These are phyloP conservation scores for Lyophyllum atratum DNA, from an alignment of 768 basidiomycete genomes.

Conservation along the genomic window DNA sequence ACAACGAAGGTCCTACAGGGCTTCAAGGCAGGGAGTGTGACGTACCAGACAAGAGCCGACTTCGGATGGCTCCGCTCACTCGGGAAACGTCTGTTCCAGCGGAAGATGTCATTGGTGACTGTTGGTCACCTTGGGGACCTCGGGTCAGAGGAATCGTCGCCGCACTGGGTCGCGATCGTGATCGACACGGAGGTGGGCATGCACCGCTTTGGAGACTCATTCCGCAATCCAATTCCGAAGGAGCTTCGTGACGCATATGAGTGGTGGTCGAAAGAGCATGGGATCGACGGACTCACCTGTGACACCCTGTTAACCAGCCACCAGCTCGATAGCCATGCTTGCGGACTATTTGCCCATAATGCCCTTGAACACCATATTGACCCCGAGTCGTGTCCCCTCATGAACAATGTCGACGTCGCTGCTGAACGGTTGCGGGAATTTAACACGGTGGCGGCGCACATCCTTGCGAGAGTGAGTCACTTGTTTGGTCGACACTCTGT, in stretches of 20 bases:
- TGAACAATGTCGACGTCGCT: background rate
- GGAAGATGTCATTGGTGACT: background rate
- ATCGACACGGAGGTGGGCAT: background rate
- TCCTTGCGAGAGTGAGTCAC: background rate
- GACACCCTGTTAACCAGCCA: slow-evolving; percentile 10
- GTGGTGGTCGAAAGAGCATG: background rate
- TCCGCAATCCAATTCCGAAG: background rate
- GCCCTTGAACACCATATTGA: slow-evolving; percentile 13
- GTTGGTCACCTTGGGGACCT: background rate
- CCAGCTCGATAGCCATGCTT: slow-evolving; percentile 18
- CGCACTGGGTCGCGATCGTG: slow-evolving; percentile 1
- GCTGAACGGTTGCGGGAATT: slow-evolving; percentile 14
- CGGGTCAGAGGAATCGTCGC: background rate
- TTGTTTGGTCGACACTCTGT: background rate
- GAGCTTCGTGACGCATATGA: background rate
- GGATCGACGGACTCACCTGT: background rate
- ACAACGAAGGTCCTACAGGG: background rate
- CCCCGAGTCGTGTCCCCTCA: slow-evolving; percentile 2
- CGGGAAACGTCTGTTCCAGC: background rate
- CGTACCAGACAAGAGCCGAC: background rate
- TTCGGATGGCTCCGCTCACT: background rate
- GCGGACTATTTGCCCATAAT: slow-evolving; percentile 20
- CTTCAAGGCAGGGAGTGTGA: background rate
- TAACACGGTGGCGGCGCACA: slow-evolving; percentile 1
- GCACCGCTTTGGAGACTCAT: background rate